Evolutionary conservation across 2,329 filamentous ascomycete species (phyloP).

Genomic region (Fusarium brevicatenulatum): DNA sequence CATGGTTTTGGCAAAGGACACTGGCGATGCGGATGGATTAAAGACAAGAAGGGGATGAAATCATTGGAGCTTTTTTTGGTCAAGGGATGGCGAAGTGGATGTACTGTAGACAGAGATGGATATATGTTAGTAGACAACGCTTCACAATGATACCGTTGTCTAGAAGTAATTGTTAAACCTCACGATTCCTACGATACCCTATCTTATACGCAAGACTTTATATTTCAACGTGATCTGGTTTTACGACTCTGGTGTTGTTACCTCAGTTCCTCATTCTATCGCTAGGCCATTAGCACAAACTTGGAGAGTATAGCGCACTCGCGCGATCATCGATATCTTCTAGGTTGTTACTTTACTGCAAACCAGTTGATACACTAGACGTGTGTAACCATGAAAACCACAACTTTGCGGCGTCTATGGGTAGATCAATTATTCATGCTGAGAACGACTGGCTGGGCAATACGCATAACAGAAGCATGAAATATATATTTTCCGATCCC

Average conservation of each 20-base stretch:
- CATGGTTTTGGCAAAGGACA: slow-evolving; percentile 31
- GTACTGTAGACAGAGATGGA: slow-evolving; percentile 27
- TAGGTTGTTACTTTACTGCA: not conserved
- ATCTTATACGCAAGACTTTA: not conserved
- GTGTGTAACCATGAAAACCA: not conserved
- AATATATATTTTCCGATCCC: slow-evolving; percentile 16
- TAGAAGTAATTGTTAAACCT: slow-evolving; percentile 31
- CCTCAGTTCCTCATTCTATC: not conserved
- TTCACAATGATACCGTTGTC: slow-evolving; percentile 35
- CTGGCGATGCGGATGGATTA: slow-evolving; percentile 2
- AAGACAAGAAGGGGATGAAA: slow-evolving; percentile 7
- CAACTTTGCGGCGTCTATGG: slow-evolving; percentile 19
- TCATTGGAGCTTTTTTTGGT: not conserved
- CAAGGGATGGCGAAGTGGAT: not conserved
- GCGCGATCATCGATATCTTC: not conserved
- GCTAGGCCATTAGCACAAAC: too few species aligned
- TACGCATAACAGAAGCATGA: not conserved
- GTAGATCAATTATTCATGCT: not conserved
- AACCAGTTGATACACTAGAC: too few species aligned
- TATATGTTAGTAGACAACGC: slow-evolving; percentile 5
- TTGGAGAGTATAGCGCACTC: not conserved
- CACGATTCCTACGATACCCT: slow-evolving; percentile 15
- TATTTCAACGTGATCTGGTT: not conserved
- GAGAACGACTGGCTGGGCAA: not conserved
- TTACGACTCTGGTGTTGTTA: not conserved